A percentile compares a stretch with the other conserved stretches of the same genome.
Evolutionary conservation across 2,329 filamentous ascomycete species (phyloP).

Genomic region (Teratosphaeria pseudoeucalypti): DNA sequence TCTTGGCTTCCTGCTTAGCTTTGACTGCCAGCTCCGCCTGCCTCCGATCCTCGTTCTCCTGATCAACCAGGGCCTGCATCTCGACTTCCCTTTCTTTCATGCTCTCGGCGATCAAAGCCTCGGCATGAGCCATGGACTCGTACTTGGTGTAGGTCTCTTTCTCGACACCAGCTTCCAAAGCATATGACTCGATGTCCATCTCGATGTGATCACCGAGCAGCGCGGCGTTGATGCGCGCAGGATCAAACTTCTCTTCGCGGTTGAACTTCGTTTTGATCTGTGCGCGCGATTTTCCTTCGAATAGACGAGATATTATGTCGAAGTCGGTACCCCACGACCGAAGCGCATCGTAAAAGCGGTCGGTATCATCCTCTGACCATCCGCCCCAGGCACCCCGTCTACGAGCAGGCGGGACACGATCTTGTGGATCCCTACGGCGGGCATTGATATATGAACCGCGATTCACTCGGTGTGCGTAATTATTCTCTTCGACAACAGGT

Average conservation of each 20-base stretch:
- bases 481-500: conserved; percentile 57
- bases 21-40: conserved; percentile 24
- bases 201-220: conserved; percentile 38
- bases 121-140: conserved; percentile 23
- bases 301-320: conserved; percentile 66
- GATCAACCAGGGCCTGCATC: neutral
- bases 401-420: conserved; percentile 26
- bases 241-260: conserved; percentile 61
- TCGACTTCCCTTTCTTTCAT: conserved; percentile 10
- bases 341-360: conserved; percentile 65
- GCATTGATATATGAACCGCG: conserved; percentile 58
- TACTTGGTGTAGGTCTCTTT: conserved; percentile 29
- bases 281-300: conserved; percentile 58
- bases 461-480: conserved; percentile 63
- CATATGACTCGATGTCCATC: conserved; percentile 33
- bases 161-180: conserved; percentile 27
- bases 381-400: conserved; percentile 34
- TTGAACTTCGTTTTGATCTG: conserved; percentile 77
- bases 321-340: conserved; percentile 76
- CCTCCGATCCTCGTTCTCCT: conserved; percentile 22
- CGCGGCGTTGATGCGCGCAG: conserved; percentile 52
- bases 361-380: conserved; percentile 63
- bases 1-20: conserved; percentile 22
- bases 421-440: conserved; percentile 38
- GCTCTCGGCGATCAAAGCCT: conserved; percentile 23